Conservation (phyloP, 2,329 filamentous ascomycete genomes). For the Hymenoscyphus albidus region DNA sequence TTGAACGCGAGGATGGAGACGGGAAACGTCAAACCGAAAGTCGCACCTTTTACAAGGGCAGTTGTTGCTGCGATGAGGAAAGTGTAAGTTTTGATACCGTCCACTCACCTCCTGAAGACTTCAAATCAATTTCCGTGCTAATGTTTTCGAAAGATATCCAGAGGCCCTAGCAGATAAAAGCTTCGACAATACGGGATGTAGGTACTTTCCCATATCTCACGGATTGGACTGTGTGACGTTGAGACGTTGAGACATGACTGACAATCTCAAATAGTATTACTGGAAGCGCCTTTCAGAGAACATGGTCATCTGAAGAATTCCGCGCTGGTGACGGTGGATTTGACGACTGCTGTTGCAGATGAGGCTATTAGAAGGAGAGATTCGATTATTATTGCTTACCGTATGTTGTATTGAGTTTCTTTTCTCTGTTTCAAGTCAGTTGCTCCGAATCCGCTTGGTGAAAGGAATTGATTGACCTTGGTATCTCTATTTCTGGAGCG, state of each 20-base stretch:
- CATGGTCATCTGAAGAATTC: conserved; percentile 53
- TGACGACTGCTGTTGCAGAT: conserved; percentile 82
- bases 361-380: conserved; percentile 78
- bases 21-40: neutral
- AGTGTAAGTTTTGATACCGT: conserved; percentile 54
- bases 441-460: neutral
- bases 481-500: neutral
- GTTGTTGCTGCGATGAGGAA: conserved; percentile 38
- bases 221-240: too few relatives aligned
- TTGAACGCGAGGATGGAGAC: neutral
- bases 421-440: neutral
- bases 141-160: conserved; percentile 62
- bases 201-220: conserved; percentile 7
- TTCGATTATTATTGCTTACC: conserved; percentile 84
- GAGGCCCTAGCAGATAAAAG: conserved; percentile 82
- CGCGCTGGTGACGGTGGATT: conserved; percentile 80
- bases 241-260: neutral
- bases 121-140: neutral
- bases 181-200: conserved; percentile 92
- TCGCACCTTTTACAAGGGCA: conserved; percentile 6
- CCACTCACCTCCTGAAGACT: neutral
- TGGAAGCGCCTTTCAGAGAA: conserved; percentile 63
- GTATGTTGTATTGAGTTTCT: conserved; percentile 42
- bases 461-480: neutral
- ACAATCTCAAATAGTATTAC: conserved; percentile 48